These are phyloP conservation scores for Exophiala oligosperma DNA, from an alignment of 2,329 filamentous ascomycete genomes.

Conservation along the genomic window DNA sequence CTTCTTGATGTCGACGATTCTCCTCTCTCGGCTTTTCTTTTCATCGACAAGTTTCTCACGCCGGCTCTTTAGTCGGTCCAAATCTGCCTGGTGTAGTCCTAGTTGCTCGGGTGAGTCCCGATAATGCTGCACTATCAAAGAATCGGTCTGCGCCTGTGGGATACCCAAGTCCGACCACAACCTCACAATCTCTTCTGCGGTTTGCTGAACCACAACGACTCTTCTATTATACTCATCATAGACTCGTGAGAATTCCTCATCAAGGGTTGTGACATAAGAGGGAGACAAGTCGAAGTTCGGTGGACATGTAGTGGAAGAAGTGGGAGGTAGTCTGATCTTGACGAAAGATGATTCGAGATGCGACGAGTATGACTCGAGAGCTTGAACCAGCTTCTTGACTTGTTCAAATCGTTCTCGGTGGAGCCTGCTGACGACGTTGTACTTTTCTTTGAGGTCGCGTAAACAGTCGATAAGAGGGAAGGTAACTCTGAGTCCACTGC, in stretches of 20 bases:
- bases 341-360: slow-evolving; percentile 91
- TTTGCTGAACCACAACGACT: slow-evolving; percentile 69
- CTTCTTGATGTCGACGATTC: slow-evolving; percentile 70
- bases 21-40: slow-evolving; percentile 80
- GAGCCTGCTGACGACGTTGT: slow-evolving; percentile 73
- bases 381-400: slow-evolving; percentile 91
- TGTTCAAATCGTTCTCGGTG: slow-evolving; percentile 93
- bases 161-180: slow-evolving; percentile 95
- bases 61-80: slow-evolving; percentile 69
- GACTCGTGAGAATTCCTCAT: slow-evolving; percentile 87
- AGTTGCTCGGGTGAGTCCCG: slow-evolving; percentile 90
- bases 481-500: slow-evolving; percentile 72
- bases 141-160: slow-evolving; percentile 89
- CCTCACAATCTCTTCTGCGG: slow-evolving; percentile 83
- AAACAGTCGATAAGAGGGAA: slow-evolving; percentile 82
- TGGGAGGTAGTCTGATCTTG: slow-evolving; percentile 80
- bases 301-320: slow-evolving; percentile 71
- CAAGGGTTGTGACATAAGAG: slow-evolving; percentile 80
- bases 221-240: slow-evolving; percentile 95
- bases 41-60: slow-evolving; percentile 84
- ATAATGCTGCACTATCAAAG: slow-evolving; percentile 82
- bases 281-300: slow-evolving; percentile 90
- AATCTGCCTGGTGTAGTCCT: slow-evolving; percentile 84
- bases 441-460: slow-evolving; percentile 79
- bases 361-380: slow-evolving; percentile 92